Evolutionary conservation across 148 eudicot species (phyloP).

Genomic region (Limonium bicolor): DNA sequence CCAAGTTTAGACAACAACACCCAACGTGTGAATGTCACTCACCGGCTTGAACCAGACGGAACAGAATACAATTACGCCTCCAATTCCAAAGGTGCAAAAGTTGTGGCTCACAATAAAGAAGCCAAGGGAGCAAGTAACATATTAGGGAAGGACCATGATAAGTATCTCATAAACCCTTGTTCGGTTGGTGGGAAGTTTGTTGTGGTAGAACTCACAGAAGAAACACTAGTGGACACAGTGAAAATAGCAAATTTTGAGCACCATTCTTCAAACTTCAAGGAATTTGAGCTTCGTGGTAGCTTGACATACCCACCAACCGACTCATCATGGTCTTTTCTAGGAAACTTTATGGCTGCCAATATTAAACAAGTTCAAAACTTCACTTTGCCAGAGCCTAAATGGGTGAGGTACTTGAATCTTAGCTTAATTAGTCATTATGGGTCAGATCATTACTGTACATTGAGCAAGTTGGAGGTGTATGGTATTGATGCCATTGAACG

Average conservation of each 20-base stretch:
- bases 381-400: slow-evolving; percentile 68
- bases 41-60: slow-evolving; percentile 86
- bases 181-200: slow-evolving; percentile 63
- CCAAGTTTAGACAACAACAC: too few species aligned
- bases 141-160: slow-evolving; percentile 82
- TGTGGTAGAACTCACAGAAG: slow-evolving; percentile 74
- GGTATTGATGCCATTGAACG: slow-evolving; percentile 88
- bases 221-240: slow-evolving; percentile 69
- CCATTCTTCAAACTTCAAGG: slow-evolving; percentile 82
- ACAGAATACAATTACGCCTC: slow-evolving; percentile 84
- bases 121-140: slow-evolving; percentile 81
- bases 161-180: slow-evolving; percentile 84
- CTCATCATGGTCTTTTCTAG: slow-evolving; percentile 53
- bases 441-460: slow-evolving; percentile 73
- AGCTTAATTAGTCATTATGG: slow-evolving; percentile 69
- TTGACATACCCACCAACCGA: slow-evolving; percentile 65
- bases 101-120: slow-evolving; percentile 83
- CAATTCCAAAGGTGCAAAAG: slow-evolving; percentile 79
- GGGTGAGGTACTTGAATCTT: slow-evolving; percentile 67
- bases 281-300: slow-evolving; percentile 63
- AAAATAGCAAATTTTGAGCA: slow-evolving; percentile 88
- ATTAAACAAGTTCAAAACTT: slow-evolving; percentile 66
- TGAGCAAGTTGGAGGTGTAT: slow-evolving; percentile 71
- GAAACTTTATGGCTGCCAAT: slow-evolving; percentile 68
- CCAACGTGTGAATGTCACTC: slow-evolving; percentile 41